Base-by-base conservation (phyloP, 768 basidiomycete genomes). In the Asterophora parasitica region DNA sequence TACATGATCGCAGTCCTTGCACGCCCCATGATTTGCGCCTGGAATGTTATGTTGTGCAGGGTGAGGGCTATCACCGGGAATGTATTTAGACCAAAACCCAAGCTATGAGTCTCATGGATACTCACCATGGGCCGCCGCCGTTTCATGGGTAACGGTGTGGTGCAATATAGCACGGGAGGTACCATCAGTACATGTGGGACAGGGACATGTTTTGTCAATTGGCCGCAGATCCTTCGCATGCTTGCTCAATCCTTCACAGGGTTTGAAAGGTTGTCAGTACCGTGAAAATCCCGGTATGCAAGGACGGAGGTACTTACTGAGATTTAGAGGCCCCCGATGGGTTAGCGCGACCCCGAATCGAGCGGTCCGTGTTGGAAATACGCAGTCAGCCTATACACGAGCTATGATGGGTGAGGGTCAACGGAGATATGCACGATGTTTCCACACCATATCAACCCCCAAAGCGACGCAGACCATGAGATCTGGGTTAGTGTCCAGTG, bases 311-410 rank as follows among this genome's bases (percentile, higher is more conserved):
- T 44, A 59, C 78, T 42, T 52, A 91, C 90, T 81, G 17, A 94
- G 77, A 64, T 94, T 94, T 13, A 95, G 58, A 4, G 90, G 90
- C 0, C 92, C 92, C 4, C 67, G 74, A 58, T 82, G 80, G 8
- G 92, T 94, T 49, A 95, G 65, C 4, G 92, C 92, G 12, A 94
- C 85, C 2, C 92, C 92, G 63, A 94, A 94, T 23, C 92, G 78
- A 31, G 92, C 92, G 0, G 92, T 94, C 49, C 92, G 78, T 1
- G 92, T 95, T 27, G 92, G 92, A 58, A 92, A 94, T 9, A 95
- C 92, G 53, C 92, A 95, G 61, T 95, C 92, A 0, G 91, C 91
- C 89, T 90, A 50, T 8, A 44, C 15, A 19, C 3, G 23, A 23
- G 23, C 23, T 23, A 23, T 23, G 16, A 43, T 41, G 26, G 13